A percentile compares a stretch with the other conserved stretches of the same genome.
Conservation (phyloP, 2,329 filamentous ascomycete species). For the Plenodomus lindquistii region DNA sequence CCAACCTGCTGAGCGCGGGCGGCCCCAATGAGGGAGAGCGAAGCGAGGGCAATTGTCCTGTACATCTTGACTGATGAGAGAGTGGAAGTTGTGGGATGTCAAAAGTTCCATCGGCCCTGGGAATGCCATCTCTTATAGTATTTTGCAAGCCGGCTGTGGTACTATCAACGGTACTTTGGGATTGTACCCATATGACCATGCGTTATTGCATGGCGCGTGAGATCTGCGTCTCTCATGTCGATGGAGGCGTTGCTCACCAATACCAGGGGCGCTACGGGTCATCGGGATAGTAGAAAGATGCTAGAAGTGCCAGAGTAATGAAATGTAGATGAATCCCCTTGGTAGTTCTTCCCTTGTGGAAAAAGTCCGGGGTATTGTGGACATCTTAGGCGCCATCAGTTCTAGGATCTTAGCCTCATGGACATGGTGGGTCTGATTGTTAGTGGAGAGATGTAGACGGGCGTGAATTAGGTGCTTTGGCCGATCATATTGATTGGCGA, state of each 20-base stretch:
- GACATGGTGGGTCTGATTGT: slow-evolving; percentile 24
- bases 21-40: slow-evolving; percentile 46
- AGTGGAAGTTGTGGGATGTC: slow-evolving; percentile 33
- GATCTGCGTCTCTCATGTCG: slow-evolving; percentile 16
- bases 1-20: slow-evolving; percentile 49
- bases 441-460: slow-evolving; percentile 12
- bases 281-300: slow-evolving; percentile 30
- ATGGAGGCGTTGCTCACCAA: slow-evolving; percentile 25
- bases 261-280: slow-evolving; percentile 32
- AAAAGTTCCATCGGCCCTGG: slow-evolving; percentile 13
- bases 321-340: slow-evolving; percentile 38
- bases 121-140: slow-evolving; percentile 33
- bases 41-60: slow-evolving; percentile 45
- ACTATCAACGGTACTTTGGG: slow-evolving; percentile 16
- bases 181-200: slow-evolving; percentile 20
- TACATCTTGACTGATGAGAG: slow-evolving; percentile 43
- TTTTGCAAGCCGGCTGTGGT: background rate
- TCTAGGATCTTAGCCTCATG: slow-evolving; percentile 29
- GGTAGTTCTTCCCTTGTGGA: slow-evolving; percentile 29
- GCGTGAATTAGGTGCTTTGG: slow-evolving; percentile 23
- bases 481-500: slow-evolving; percentile 18
- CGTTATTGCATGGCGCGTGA: slow-evolving; percentile 20
- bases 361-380: slow-evolving; percentile 38
- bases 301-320: slow-evolving; percentile 33
- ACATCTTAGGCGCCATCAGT: slow-evolving; percentile 32